Percentiles rank a stretch among this genome's conserved stretches.
Evolutionary conservation across 2,329 filamentous ascomycete genomes (phyloP).

Genomic region (Pseudocercospora musae): DNA sequence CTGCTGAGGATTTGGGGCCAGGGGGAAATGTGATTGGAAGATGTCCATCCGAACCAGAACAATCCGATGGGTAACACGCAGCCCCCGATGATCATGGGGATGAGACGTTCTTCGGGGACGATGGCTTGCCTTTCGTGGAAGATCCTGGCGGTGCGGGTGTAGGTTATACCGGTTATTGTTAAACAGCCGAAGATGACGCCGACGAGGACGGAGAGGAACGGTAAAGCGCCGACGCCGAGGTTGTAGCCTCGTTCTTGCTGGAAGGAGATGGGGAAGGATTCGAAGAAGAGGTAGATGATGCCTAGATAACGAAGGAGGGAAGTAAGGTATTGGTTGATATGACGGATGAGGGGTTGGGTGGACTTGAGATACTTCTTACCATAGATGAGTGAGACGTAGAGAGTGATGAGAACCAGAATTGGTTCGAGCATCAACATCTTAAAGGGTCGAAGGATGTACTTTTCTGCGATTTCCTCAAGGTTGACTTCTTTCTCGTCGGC

Average conservation of each 20-base stretch:
- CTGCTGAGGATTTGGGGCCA: conserved; percentile 41
- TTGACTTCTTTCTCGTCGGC: conserved; percentile 44
- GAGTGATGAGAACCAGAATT: conserved; percentile 49
- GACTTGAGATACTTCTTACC: conserved; percentile 26
- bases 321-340: background rate
- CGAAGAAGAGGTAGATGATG: conserved; percentile 32
- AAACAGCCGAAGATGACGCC: conserved; percentile 25
- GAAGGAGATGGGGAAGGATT: conserved; percentile 32
- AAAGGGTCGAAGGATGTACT: conserved; percentile 51
- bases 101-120: conserved; percentile 44
- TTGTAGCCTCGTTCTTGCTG: conserved; percentile 27
- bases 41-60: conserved; percentile 49
- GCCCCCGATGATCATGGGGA: conserved; percentile 45
- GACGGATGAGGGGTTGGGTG: conserved; percentile 5
- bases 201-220: conserved; percentile 27
- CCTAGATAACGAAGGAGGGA: conserved; percentile 15
- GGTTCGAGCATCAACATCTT: conserved; percentile 39
- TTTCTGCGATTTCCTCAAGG: conserved; percentile 47
- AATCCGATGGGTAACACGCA: conserved; percentile 43
- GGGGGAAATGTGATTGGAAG: conserved; percentile 38
- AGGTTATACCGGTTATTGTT: conserved; percentile 24
- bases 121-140: conserved; percentile 20
- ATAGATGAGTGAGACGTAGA: conserved; percentile 35
- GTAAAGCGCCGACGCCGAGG: conserved; percentile 24
- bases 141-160: conserved; percentile 22